Evolutionary conservation across 2,329 filamentous ascomycete species (phyloP).

Genomic region (Acephala macrosclerotiorum): DNA sequence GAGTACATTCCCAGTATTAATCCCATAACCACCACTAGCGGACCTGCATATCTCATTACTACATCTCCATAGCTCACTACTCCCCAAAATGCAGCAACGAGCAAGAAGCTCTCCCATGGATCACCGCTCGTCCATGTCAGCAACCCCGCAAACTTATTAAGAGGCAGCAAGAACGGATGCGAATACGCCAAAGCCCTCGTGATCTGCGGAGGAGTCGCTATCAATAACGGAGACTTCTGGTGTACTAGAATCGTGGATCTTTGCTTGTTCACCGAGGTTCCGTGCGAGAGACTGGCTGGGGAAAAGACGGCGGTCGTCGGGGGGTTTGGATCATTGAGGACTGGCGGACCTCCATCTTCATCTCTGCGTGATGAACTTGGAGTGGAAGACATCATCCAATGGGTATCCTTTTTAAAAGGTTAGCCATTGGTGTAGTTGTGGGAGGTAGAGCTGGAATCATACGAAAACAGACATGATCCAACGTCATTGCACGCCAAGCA

Average conservation of each 20-base stretch:
- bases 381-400: slow-evolving; percentile 47
- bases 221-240: slow-evolving; percentile 91
- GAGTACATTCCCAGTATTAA: slow-evolving; percentile 94
- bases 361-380: slow-evolving; percentile 39
- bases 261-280: slow-evolving; percentile 71
- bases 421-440: slow-evolving; percentile 2
- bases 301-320: slow-evolving; percentile 92
- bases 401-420: slow-evolving; percentile 41
- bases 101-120: slow-evolving; percentile 94
- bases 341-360: slow-evolving; percentile 36
- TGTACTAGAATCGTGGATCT: slow-evolving; percentile 94
- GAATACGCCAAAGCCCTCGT: slow-evolving; percentile 95
- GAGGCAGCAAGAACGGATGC: slow-evolving; percentile 88
- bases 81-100: slow-evolving; percentile 87
- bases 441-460: slow-evolving; percentile 28
- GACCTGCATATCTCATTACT: slow-evolving; percentile 82
- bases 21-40: slow-evolving; percentile 78
- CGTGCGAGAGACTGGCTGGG: slow-evolving; percentile 75
- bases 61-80: slow-evolving; percentile 85
- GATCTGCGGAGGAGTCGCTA: slow-evolving; percentile 93
- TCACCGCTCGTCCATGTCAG: slow-evolving; percentile 94
- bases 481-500: slow-evolving; percentile 42
- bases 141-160: slow-evolving; percentile 85
- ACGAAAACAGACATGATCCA: slow-evolving; percentile 45
- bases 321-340: slow-evolving; percentile 52